Base-by-base conservation (phyloP, 176 grass and related monocot species). In the Chloris gayana region DNA sequence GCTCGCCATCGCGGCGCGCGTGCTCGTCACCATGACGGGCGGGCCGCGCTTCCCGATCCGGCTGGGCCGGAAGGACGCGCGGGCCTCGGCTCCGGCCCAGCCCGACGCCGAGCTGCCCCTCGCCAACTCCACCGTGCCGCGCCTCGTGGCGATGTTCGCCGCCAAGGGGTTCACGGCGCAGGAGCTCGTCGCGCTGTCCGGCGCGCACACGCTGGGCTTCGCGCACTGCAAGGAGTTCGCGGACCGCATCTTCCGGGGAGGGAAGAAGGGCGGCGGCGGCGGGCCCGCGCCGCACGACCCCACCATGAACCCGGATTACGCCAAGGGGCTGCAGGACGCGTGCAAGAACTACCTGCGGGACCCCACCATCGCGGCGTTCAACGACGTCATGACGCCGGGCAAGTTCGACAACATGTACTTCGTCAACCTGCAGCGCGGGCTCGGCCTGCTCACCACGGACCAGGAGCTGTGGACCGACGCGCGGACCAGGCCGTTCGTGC, bases 341-440 rank as follows among this genome's bases (percentile, higher is more conserved):
- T 75, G 75, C 87, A 64, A 66, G 74, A 17, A 73, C 57, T 88
- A 83, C 67, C 85, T 38, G 26, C 76, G 70, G 57, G 80, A 73
- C 59, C 86, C 80, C 3, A 83, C 80, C 74, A 78, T 88, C 80
- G 80, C 80, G 7, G 86, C 75, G 74, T 88, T 83, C 80, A 94
- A 91, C 59, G 92, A 94, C 80, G 29, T 94, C 65, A 91, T 89
- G 89, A 94, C 92, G 18, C 92, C 88, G 0, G 92, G 88, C 15
- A 87, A 83, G 73, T 87, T 83, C 74, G 86, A 94, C 86, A 91
- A 91, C 80, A 76, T 85, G 46, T 85, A 91, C 85, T 91, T 78
- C 67, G 56, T 88, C 61, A 91, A 88, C 53, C 47, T 91, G 25
- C 65, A 60, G 81, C 70, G 59, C 17, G 85, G 82, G 25, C 56